Base-by-base conservation (phyloP, 2,329 filamentous ascomycete genomes). In the Colletotrichum lupini region DNA sequence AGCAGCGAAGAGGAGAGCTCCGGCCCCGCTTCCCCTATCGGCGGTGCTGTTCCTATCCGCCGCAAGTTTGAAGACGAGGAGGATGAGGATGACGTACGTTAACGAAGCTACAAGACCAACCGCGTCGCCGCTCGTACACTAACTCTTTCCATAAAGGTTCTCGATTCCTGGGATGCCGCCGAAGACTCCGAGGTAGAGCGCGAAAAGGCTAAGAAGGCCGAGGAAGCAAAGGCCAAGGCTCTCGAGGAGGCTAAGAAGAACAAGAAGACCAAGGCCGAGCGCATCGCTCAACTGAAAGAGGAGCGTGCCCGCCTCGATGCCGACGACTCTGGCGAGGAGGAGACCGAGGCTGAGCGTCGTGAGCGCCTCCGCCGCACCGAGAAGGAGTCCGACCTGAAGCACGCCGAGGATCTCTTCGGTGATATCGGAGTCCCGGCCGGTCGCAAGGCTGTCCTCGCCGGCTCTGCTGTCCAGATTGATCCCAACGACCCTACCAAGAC, bases 181-280 rank as follows among this genome's bases (percentile, higher is more conserved):
- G 97, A 98, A 81, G 97, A 99, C 86, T 98, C 95, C 75, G 97
- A 99, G 80, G 96, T 92, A 78, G 97, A 99, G 87, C 94, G 95
- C 79, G 95, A 98, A 85, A 99, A 98, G 88, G 94, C 91, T 32
- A 94, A 93, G 84, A 97, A 96, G 86, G 95, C 92, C 63, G 92
- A 89, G 6, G 95, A 94, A 80, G 93, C 91, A 66, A 97, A 97
- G 84, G 94, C 93, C 72, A 97, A 97, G 85, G 95, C 94, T 32
- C 95, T 95, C 0, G 95, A 94, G 57, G 94, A 95, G 79, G 95
- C 95, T 8, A 94, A 94, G 56, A 95, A 95, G 66, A 94, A 92
- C 80, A 97, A 98, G 88, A 98, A 98, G 87, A 90, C 91, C 82
- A 97, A 96, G 87, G 85, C 92, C 49, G 90, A 97, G 85, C 94